These are phyloP conservation scores for Collybia nuda DNA, from an alignment of 768 basidiomycete genomes.

Conservation along the genomic window DNA sequence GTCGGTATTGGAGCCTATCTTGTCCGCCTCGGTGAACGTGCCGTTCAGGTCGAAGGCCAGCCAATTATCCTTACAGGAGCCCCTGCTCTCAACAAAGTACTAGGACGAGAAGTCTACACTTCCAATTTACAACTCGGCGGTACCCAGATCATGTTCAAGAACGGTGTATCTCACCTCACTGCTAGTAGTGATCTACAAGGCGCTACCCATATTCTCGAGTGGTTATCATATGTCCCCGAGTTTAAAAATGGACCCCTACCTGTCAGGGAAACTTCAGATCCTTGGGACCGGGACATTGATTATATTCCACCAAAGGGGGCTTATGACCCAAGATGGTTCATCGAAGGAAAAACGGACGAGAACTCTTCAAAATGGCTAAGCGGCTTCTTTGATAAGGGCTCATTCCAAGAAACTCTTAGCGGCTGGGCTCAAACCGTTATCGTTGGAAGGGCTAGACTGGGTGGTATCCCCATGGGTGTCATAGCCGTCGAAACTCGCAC, in stretches of 20 bases:
- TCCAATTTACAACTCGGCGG: constrained; percentile 98
- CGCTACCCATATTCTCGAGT: constrained; percentile 89
- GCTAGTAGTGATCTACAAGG: constrained; percentile 96
- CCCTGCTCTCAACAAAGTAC: constrained; percentile 95
- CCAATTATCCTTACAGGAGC: constrained; percentile 99
- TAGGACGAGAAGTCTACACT: constrained; percentile 98
- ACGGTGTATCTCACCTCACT: constrained; percentile 96
- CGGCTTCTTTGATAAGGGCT: constrained; percentile 96
- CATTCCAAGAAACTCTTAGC: constrained; percentile 97
- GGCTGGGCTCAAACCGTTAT: constrained; percentile 99
- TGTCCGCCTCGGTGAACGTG: constrained; percentile 94
- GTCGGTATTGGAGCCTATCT: constrained; percentile 99
- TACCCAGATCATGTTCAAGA: constrained; percentile 99
- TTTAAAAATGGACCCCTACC: constrained; percentile 79
- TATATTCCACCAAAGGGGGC: constrained; percentile 91
- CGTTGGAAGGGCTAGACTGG: constrained; percentile 92
- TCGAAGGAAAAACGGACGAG: constrained; percentile 92
- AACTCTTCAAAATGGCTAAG: constrained; percentile 69
- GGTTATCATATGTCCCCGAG: constrained; percentile 93
- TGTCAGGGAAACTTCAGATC: constrained; percentile 66
- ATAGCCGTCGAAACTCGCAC: constrained; percentile 98
- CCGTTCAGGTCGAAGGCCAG: constrained; percentile 98
- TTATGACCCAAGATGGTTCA: constrained; percentile 98
- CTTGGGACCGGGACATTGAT: constrained; percentile 91
- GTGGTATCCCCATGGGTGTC: constrained; percentile 96